phyloP scores from a whole-genome alignment of 345 rosid species.

The Salix purpurea region DNA sequence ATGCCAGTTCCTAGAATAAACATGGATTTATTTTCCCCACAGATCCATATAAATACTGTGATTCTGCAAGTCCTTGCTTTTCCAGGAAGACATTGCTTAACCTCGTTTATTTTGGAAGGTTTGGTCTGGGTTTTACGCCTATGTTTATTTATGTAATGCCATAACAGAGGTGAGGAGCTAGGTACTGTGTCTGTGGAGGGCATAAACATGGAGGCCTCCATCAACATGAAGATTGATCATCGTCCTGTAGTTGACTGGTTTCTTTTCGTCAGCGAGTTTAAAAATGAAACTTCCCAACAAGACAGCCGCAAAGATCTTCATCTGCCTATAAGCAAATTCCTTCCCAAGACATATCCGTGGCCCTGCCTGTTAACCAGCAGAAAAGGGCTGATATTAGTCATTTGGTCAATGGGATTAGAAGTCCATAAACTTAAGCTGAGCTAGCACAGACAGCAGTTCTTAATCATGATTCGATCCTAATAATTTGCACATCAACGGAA shows the following conservation, averaged over 20 bases:
- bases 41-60: too few species aligned
- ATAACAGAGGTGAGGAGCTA: neutral
- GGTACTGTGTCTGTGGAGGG: slow-evolving; percentile 17
- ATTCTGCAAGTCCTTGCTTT: too few species aligned
- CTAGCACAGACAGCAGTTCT: neutral
- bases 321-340: slow-evolving; percentile 42
- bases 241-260: slow-evolving; percentile 43
- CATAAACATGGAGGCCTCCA: slow-evolving; percentile 53
- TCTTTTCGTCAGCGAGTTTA: slow-evolving; percentile 39
- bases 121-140: too few species aligned
- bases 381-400: slow-evolving; percentile 33
- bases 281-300: slow-evolving; percentile 36
- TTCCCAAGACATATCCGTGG: slow-evolving; percentile 42
- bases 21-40: too few species aligned
- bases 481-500: neutral
- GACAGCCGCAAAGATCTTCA: slow-evolving; percentile 36
- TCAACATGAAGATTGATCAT: slow-evolving; percentile 59
- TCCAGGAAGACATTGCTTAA: too few species aligned
- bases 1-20: too few species aligned
- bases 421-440: neutral
- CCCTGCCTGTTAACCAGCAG: slow-evolving; percentile 39
- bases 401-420: neutral
- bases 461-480: neutral
- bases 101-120: too few species aligned
- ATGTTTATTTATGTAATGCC: too few species aligned